Conservation (phyloP, 2,329 filamentous ascomycete species). For the Talaromyces rugulosus region DNA sequence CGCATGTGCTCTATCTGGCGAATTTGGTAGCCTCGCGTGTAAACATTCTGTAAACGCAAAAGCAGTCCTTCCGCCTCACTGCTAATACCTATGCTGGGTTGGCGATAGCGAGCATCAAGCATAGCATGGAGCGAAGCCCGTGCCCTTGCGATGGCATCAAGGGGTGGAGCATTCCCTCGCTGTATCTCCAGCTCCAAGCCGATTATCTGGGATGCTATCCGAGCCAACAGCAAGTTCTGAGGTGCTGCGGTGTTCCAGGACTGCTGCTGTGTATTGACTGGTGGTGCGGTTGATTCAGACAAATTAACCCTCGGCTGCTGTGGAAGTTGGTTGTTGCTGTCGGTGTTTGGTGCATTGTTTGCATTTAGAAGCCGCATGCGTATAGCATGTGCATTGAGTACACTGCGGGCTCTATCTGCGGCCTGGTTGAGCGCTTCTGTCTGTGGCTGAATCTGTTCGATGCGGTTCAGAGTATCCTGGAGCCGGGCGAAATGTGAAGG, state of each 20-base stretch:
- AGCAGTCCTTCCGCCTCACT: slow-evolving; percentile 25
- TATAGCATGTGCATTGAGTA: slow-evolving; percentile 2
- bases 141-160: slow-evolving; percentile 26
- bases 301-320: neutral
- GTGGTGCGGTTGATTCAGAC: neutral
- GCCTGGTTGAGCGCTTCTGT: slow-evolving; percentile 7
- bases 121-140: slow-evolving; percentile 28
- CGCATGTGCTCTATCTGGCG: slow-evolving; percentile 15
- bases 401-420: slow-evolving; percentile 9
- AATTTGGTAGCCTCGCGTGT: slow-evolving; percentile 28
- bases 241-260: neutral
- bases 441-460: slow-evolving; percentile 9
- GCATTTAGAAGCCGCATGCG: slow-evolving; percentile 1
- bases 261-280: neutral
- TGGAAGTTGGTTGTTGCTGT: neutral
- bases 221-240: slow-evolving; percentile 8
- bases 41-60: slow-evolving; percentile 26
- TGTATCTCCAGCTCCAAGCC: slow-evolving; percentile 26
- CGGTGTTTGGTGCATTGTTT: neutral
- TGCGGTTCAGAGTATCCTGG: neutral
- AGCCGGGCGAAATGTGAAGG: neutral
- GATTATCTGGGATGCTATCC: slow-evolving; percentile 15
- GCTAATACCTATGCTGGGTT: slow-evolving; percentile 21
- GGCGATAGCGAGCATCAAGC: slow-evolving; percentile 27
- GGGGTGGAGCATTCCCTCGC: slow-evolving; percentile 22